phyloP scores from a whole-genome alignment of 2,329 filamentous ascomycete genomes.

The Cordyceps farinosa region DNA sequence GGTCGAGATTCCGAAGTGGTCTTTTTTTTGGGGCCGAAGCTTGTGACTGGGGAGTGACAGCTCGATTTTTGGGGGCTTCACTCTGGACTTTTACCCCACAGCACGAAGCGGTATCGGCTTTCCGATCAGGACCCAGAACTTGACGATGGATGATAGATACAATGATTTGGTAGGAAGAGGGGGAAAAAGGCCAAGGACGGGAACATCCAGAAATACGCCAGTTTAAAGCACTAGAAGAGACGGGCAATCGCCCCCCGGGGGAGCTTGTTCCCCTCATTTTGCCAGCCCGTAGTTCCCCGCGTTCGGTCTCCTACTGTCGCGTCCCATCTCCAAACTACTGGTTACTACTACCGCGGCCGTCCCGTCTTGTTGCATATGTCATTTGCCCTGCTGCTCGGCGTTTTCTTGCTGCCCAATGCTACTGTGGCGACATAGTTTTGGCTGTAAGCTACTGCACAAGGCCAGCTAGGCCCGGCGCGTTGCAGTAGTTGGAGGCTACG shows the following conservation, averaged over 20 bases:
- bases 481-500: not conserved
- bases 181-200: too few species aligned
- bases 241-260: not conserved
- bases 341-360: not conserved
- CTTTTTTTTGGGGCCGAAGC: not conserved
- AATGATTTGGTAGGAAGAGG: not conserved
- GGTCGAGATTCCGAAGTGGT: not conserved
- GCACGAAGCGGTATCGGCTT: slow-evolving; percentile 14
- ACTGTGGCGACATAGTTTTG: not conserved
- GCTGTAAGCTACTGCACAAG: not conserved
- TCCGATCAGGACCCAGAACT: not conserved
- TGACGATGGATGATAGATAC: not conserved
- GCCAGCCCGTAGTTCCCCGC: slow-evolving; percentile 13
- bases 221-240: not conserved
- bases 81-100: slow-evolving; percentile 12
- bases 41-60: slow-evolving; percentile 16
- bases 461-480: not conserved
- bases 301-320: slow-evolving; percentile 7
- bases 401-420: slow-evolving; percentile 12
- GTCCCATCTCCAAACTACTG: not conserved
- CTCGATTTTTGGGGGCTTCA: not conserved
- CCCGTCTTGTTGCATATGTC: slow-evolving; percentile 4
- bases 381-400: not conserved
- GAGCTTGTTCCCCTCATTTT: slow-evolving; percentile 11
- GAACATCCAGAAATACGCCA: not conserved